Evolutionary conservation across 2,329 filamentous ascomycete genomes (phyloP).

Genomic region (Fusarium sp.): DNA sequence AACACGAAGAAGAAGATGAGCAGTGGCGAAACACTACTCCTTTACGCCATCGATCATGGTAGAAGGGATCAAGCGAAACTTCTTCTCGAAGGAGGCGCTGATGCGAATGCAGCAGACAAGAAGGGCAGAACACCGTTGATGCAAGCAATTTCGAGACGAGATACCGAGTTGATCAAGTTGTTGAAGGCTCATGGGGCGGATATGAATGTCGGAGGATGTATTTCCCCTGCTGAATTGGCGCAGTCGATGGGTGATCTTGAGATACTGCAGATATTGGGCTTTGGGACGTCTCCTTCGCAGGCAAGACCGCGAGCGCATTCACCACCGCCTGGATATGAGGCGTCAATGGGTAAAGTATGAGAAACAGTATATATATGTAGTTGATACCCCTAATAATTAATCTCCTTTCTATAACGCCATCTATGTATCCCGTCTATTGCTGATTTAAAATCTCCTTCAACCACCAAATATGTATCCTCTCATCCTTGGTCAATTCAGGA

Average conservation of each 20-base stretch:
- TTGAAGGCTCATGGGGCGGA: slow-evolving; percentile 47
- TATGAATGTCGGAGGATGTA: slow-evolving; percentile 27
- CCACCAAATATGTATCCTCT: slow-evolving; percentile 95
- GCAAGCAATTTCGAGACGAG: slow-evolving; percentile 46
- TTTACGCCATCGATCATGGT: slow-evolving; percentile 47
- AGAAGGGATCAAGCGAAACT: slow-evolving; percentile 38
- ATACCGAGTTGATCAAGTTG: slow-evolving; percentile 46
- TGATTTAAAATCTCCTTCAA: slow-evolving; percentile 68
- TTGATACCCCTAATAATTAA: slow-evolving; percentile 23
- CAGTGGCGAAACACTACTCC: slow-evolving; percentile 47
- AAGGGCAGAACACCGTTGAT: slow-evolving; percentile 49
- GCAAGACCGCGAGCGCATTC: slow-evolving; percentile 24
- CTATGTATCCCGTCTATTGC: slow-evolving; percentile 20
- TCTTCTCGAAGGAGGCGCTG: slow-evolving; percentile 50
- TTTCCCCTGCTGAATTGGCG: slow-evolving; percentile 42
- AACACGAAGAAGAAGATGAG: slow-evolving; percentile 44
- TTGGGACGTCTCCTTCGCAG: slow-evolving; percentile 13
- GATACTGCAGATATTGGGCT: slow-evolving; percentile 44
- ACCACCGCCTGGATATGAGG: slow-evolving; percentile 42
- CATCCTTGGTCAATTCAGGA: slow-evolving; percentile 89
- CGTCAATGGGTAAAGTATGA: slow-evolving; percentile 27
- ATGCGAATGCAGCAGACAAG: slow-evolving; percentile 48
- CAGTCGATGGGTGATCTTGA: slow-evolving; percentile 41
- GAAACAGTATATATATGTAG: neutral
- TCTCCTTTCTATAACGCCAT: slow-evolving; percentile 24